phyloP scores from a whole-genome alignment of 139 green algal species.

The Volvox reticuliferus region DNA sequence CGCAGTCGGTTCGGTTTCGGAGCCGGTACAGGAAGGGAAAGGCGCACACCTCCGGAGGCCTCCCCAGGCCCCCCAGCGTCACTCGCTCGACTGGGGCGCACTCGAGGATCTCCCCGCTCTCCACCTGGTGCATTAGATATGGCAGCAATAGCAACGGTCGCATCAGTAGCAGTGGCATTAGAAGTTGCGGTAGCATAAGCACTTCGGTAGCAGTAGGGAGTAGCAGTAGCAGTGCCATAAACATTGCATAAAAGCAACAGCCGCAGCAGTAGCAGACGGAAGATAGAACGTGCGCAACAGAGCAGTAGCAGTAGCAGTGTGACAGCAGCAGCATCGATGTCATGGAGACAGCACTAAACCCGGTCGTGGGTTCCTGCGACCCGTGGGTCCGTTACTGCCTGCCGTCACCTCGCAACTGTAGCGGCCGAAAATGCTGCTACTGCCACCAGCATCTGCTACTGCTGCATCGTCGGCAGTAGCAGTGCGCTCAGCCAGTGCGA shows the following conservation, averaged over 20 bases:
- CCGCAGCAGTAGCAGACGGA: too few relatives aligned
- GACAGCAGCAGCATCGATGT: too few relatives aligned
- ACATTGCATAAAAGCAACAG: too few relatives aligned
- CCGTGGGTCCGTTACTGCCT: background rate
- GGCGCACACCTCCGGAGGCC: background rate
- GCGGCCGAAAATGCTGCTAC: background rate
- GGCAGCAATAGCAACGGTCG: too few relatives aligned
- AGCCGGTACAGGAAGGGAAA: slow-evolving; percentile 44
- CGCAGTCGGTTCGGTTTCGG: slow-evolving; percentile 49
- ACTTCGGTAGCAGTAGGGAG: too few relatives aligned
- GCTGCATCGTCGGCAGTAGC: background rate
- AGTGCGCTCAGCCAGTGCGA: background rate
- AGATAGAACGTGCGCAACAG: too few relatives aligned
- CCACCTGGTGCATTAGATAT: slow-evolving; percentile 21
- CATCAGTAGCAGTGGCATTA: too few relatives aligned
- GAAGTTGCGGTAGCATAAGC: too few relatives aligned
- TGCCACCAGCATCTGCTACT: background rate
- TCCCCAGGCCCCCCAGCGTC: background rate
- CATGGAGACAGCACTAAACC: too few relatives aligned
- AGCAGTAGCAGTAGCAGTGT: too few relatives aligned
- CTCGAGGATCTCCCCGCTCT: slow-evolving; percentile 28
- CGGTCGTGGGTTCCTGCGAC: too few relatives aligned
- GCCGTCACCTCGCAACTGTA: slow-evolving; percentile 13
- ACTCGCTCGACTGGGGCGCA: slow-evolving; percentile 42
- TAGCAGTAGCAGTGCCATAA: too few relatives aligned